Base-by-base conservation (phyloP, 2,329 filamentous ascomycete species). In the Trichocomaceae sp. region DNA sequence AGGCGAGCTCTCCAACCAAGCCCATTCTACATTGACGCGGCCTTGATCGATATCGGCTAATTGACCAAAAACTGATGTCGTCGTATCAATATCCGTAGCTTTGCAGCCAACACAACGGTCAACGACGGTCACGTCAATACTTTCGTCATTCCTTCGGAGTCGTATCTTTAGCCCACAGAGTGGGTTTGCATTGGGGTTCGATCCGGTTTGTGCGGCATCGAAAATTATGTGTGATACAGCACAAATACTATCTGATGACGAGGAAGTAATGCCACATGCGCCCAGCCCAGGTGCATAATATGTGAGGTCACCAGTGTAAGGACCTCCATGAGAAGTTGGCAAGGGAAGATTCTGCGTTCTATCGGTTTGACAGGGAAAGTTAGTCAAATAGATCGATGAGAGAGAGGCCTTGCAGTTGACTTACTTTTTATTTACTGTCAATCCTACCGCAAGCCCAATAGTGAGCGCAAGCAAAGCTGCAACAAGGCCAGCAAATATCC, bases 261-360 rank as follows among this genome's bases (percentile, higher is more conserved):
- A 69, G 52, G 80, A 82, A 1, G 71, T 76, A 31, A 79, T 69
- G 5, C 87, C 88, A 65, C 88, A 92, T 0, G 87, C 83, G 12
- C 88, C 87, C 3, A 88, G 75, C 0, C 69, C 80, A 0, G 85
- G 81, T 17, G 75, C 72, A 67, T 87, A 91, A 72, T 84, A 91
- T 0, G 85, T 89, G 50, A 88, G 67, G 49, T 88, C 84, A 51
- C 85, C 86, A 3, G 72, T 77, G 62, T 81, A 82, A 0, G 77
- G 76, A 1, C 77, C 73, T 10, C 75, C 73, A 54, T 79, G 61
- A 41, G 63, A 75, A 22, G 71, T 72, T 2, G 80, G 80, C 7
- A 82, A 72, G 3, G 79, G 79, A 6, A 82, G 70, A 58, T 79
- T 77, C 50, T 50, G 42, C 5, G 46, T 44, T 50, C 61, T 54